phyloP scores from a whole-genome alignment of 192 early-diverging fungal genomes.

The Backusella luteola region DNA sequence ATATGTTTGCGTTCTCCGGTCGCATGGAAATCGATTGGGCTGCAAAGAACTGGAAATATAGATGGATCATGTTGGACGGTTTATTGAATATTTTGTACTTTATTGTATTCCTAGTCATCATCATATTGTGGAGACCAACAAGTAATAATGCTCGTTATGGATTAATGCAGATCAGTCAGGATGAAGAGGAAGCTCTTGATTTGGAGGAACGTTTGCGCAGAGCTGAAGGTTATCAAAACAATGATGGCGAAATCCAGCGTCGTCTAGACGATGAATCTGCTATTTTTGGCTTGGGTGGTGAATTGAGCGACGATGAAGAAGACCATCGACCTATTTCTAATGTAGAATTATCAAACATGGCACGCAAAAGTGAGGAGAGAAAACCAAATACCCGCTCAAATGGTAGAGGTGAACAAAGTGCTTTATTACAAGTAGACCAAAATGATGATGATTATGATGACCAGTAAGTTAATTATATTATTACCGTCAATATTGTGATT shows the following conservation, averaged over 20 bases:
- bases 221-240: conserved; percentile 44
- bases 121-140: conserved; percentile 91
- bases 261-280: conserved; percentile 44
- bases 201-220: conserved; percentile 56
- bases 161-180: conserved; percentile 76
- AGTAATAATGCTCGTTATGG: conserved; percentile 89
- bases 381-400: background rate
- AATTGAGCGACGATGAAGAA: conserved; percentile 60
- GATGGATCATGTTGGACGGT: conserved; percentile 92
- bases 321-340: conserved; percentile 16
- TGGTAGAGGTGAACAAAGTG: conserved; percentile 18
- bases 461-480: conserved; percentile 25
- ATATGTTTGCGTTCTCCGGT: conserved; percentile 73
- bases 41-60: conserved; percentile 75
- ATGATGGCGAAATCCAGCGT: conserved; percentile 32
- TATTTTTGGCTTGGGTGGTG: conserved; percentile 64
- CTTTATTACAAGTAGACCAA: conserved; percentile 31
- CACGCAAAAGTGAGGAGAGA: background rate
- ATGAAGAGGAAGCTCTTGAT: conserved; percentile 70
- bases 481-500: background rate
- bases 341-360: background rate
- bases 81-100: conserved; percentile 92
- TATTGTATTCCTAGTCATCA: conserved; percentile 72
- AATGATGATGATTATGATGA: conserved; percentile 42
- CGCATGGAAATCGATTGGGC: conserved; percentile 64